These are phyloP conservation scores for Ramularia endophylla DNA, from an alignment of 2,329 filamentous ascomycete genomes.

Conservation along the genomic window DNA sequence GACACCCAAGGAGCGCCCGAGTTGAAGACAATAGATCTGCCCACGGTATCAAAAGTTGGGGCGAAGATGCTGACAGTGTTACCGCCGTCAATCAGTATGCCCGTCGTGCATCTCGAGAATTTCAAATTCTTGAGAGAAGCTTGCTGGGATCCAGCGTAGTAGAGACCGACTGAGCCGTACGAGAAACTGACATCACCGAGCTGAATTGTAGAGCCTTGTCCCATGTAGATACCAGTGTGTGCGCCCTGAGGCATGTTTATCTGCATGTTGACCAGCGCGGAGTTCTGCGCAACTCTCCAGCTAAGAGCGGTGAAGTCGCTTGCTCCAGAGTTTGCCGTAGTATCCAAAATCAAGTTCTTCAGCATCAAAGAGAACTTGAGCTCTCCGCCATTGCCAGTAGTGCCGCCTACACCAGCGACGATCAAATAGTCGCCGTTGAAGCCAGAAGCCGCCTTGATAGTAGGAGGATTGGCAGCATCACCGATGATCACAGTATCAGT, in stretches of 20 bases:
- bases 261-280: constrained; percentile 16
- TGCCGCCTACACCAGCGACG: constrained; percentile 12
- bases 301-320: constrained; percentile 13
- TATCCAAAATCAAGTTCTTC: constrained; percentile 21
- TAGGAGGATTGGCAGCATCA: constrained; percentile 63
- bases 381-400: constrained; percentile 6
- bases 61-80: constrained; percentile 10
- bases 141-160: constrained; percentile 10
- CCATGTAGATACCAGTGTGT: constrained; percentile 29
- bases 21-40: constrained; percentile 8
- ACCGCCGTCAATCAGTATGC: constrained; percentile 11
- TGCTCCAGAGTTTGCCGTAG: constrained; percentile 11
- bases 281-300: constrained; percentile 23
- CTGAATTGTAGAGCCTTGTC: constrained; percentile 20
- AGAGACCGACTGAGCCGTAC: constrained; percentile 16
- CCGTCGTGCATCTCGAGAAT: constrained; percentile 10
- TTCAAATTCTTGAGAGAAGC: constrained; percentile 12
- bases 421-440: constrained; percentile 15
- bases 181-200: constrained; percentile 27
- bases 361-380: constrained; percentile 10
- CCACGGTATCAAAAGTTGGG: constrained; percentile 8
- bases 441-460: constrained; percentile 49
- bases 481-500: constrained; percentile 92
- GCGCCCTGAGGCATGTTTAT: constrained; percentile 31
- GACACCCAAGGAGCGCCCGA: constrained; percentile 12